A percentile compares a stretch with the other conserved stretches of the same genome.
phyloP scores from a whole-genome alignment of 306 rosid species.

The Cucumis cinereus region DNA sequence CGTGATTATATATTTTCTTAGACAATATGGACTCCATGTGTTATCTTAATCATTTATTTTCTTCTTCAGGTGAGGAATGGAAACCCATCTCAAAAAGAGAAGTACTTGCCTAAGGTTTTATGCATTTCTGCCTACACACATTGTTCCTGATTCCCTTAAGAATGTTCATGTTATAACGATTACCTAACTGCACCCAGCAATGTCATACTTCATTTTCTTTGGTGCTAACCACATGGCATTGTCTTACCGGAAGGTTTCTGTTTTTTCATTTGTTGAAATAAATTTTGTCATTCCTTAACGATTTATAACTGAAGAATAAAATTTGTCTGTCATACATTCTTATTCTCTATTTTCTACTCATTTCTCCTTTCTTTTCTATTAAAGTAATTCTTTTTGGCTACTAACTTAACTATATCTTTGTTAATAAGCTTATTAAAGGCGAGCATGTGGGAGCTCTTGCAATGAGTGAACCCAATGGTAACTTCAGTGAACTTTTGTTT shows the following conservation, averaged over 20 bases:
- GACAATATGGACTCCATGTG: neutral
- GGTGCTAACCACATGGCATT: neutral
- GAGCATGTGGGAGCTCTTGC: constrained; percentile 97
- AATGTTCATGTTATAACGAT: neutral
- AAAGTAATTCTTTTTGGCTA: constrained; percentile 11
- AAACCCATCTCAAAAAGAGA: constrained; percentile 52
- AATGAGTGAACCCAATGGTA: constrained; percentile 97
- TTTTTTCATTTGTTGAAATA: neutral
- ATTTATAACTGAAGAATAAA: neutral
- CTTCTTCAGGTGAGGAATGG: constrained; percentile 77
- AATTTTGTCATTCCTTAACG: neutral
- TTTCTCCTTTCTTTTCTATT: neutral
- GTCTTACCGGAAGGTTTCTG: neutral
- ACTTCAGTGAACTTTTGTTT: constrained; percentile 10
- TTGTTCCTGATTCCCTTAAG: neutral
- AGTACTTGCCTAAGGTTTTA: constrained; percentile 83
- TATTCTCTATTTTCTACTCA: neutral
- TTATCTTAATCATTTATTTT: neutral
- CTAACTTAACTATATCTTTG: constrained; percentile 7
- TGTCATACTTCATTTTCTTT: neutral
- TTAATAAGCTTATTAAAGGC: constrained; percentile 77
- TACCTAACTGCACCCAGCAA: neutral
- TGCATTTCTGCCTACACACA: constrained; percentile 7
- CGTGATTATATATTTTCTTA: neutral
- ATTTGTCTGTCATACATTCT: neutral